phyloP scores from a whole-genome alignment of 2,329 filamentous ascomycete genomes.

The Endoconidiophora laricicola region DNA sequence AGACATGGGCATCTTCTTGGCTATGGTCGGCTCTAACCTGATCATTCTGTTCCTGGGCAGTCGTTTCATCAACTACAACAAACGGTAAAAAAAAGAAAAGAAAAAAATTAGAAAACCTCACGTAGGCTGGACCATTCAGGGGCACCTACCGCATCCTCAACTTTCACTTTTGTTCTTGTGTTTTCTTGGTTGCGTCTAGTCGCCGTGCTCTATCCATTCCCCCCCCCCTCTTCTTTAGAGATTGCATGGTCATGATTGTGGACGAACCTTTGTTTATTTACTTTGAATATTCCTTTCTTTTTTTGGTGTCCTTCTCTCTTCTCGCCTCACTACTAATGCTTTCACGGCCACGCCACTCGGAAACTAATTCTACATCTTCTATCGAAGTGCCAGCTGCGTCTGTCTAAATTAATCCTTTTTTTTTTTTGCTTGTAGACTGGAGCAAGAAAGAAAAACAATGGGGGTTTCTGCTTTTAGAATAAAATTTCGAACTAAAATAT shows the following conservation, averaged over 20 bases:
- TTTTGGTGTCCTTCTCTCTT: not conserved
- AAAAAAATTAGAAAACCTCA: not conserved
- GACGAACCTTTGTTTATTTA: not conserved
- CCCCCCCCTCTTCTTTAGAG: not conserved
- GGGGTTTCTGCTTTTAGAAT: too few relatives aligned
- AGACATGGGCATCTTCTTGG: constrained; percentile 61
- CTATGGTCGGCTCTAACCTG: constrained; percentile 64
- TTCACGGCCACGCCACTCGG: not conserved
- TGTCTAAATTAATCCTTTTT: not conserved
- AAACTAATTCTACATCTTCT: too few relatives aligned
- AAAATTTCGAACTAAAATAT: too few relatives aligned
- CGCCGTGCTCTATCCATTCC: not conserved
- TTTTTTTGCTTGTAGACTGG: not conserved
- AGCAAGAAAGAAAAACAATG: not conserved
- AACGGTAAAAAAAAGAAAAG: constrained; percentile 4
- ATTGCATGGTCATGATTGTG: not conserved
- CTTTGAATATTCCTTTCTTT: not conserved
- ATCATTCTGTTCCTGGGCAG: constrained; percentile 39
- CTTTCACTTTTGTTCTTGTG: too few relatives aligned
- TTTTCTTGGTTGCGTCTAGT: not conserved
- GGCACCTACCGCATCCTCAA: too few relatives aligned
- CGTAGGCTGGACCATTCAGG: not conserved
- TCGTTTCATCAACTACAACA: constrained; percentile 37
- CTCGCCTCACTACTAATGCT: not conserved
- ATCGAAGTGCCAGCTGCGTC: not conserved